A percentile compares a stretch with the other conserved stretches of the same genome.
Conservation (phyloP, 2,329 filamentous ascomycete species). For the Westerdykella aurantiaca region DNA sequence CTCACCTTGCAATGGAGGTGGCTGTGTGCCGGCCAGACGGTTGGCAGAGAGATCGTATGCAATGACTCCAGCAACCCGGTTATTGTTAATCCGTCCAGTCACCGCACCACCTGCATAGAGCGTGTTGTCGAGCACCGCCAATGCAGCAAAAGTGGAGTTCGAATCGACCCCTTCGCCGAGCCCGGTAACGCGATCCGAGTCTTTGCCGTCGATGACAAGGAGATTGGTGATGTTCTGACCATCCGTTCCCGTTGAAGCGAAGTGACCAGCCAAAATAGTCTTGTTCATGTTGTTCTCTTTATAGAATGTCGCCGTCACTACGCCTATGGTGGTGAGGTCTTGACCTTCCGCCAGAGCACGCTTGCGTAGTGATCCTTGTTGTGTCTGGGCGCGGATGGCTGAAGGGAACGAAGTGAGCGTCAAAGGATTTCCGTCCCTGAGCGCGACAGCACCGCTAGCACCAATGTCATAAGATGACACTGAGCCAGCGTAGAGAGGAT, state of each 20-base stretch:
- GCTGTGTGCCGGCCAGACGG: conserved; percentile 60
- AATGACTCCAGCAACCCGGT: conserved; percentile 65
- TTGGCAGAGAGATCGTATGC: conserved; percentile 68
- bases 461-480: conserved; percentile 69
- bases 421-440: conserved; percentile 40
- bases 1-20: conserved; percentile 65
- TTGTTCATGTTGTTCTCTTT: conserved; percentile 64
- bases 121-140: conserved; percentile 47
- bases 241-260: conserved; percentile 63
- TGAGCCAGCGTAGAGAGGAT: conserved; percentile 75
- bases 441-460: conserved; percentile 64
- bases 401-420: conserved; percentile 44
- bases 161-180: conserved; percentile 60
- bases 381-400: conserved; percentile 18
- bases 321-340: conserved; percentile 54
- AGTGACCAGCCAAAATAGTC: conserved; percentile 84
- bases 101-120: conserved; percentile 81
- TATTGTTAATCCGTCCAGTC: conserved; percentile 61
- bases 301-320: conserved; percentile 77
- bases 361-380: conserved; percentile 35
- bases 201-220: conserved; percentile 71
- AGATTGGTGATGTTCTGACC: conserved; percentile 73
- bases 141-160: conserved; percentile 68
- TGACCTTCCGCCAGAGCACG: conserved; percentile 39
- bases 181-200: conserved; percentile 62